These are phyloP conservation scores for Dillenia turbinata DNA, from an alignment of 164 flowering plant genomes.

Conservation along the genomic window DNA sequence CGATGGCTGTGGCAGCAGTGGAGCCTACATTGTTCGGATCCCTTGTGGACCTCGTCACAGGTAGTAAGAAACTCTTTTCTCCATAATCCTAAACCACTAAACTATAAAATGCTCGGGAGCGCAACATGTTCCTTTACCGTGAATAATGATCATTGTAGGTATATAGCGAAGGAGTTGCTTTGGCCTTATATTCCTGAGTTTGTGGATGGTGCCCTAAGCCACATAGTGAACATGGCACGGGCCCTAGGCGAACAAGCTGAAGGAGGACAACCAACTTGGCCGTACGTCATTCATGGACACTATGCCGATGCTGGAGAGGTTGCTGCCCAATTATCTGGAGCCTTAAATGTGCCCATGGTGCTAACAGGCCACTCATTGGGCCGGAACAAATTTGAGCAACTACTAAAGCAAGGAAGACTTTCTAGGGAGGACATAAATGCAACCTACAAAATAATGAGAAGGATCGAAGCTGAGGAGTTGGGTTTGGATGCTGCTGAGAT, in stretches of 20 bases:
- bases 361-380: conserved; percentile 84
- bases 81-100: background rate
- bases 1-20: conserved; percentile 36
- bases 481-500: conserved; percentile 79
- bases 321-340: conserved; percentile 67
- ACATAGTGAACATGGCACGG: conserved; percentile 68
- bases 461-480: conserved; percentile 81
- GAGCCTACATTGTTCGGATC: conserved; percentile 74
- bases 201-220: conserved; percentile 65
- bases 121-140: background rate
- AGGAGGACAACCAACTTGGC: conserved; percentile 67
- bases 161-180: conserved; percentile 69
- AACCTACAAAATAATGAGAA: conserved; percentile 72
- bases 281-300: conserved; percentile 84
- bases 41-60: conserved; percentile 71
- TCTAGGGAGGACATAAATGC: conserved; percentile 65
- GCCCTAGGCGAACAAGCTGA: conserved; percentile 60
- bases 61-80: conserved; percentile 13
- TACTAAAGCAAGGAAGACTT: conserved; percentile 74
- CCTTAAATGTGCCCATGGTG: conserved; percentile 79
- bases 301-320: conserved; percentile 87
- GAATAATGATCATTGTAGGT: conserved; percentile 24
- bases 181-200: conserved; percentile 87
- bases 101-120: background rate
- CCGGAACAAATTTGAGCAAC: conserved; percentile 78